These are phyloP conservation scores for Leccinum obscurum DNA, from an alignment of 768 basidiomycete species.

Conservation along the genomic window DNA sequence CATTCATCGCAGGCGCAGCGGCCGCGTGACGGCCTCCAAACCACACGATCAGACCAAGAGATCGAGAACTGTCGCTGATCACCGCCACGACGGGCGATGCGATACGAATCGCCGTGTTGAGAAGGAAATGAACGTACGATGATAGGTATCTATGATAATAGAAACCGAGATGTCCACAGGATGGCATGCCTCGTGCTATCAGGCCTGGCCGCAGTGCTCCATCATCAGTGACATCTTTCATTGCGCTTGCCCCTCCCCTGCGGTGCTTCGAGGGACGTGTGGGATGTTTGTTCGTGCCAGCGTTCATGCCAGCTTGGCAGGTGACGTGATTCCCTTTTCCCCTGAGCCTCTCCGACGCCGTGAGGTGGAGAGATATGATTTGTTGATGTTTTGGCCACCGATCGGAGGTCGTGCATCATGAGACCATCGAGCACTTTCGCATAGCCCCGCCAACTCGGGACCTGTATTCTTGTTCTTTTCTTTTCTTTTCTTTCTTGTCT, in stretches of 20 bases:
- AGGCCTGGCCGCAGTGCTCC: not conserved
- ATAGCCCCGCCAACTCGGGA: not conserved
- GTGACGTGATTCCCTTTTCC: not conserved
- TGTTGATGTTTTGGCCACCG: not conserved
- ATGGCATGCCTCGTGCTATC: constrained; percentile 8
- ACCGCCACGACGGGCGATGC: not conserved
- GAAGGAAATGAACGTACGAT: not conserved
- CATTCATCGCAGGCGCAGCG: not conserved
- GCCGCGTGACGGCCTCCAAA: not conserved
- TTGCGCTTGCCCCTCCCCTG: not conserved
- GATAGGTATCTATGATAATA: not conserved
- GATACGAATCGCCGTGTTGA: constrained; percentile 8
- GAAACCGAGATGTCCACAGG: not conserved
- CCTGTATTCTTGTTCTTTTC: not conserved
- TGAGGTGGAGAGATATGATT: not conserved
- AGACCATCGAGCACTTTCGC: not conserved
- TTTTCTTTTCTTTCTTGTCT: not conserved
- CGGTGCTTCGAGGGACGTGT: not conserved
- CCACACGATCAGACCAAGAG: not conserved
- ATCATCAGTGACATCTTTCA: not conserved
- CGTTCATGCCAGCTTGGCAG: not conserved
- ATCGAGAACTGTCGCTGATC: not conserved
- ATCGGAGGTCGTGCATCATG: not conserved
- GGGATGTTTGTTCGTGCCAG: not conserved
- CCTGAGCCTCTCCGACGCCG: not conserved